phyloP scores from a whole-genome alignment of 441 rosid genomes.

The Dalechampia spathulata region DNA sequence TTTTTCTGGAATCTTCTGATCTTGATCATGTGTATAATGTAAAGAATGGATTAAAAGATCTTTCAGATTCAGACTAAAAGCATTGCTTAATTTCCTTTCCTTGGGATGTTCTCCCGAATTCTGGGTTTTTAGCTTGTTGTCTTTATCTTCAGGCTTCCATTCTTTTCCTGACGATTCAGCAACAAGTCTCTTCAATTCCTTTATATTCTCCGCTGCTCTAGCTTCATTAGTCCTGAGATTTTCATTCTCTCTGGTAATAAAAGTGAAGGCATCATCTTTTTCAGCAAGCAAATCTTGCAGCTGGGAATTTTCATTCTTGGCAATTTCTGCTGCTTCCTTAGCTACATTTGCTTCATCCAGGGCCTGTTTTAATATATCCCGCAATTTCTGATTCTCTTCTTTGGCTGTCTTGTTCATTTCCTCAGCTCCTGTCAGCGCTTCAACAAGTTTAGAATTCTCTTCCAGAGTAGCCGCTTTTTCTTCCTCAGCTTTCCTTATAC shows the following conservation, averaged over 20 bases:
- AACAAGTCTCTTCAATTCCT: conserved; percentile 47
- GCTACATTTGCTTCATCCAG: conserved; percentile 77
- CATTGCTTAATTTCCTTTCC: conserved; percentile 24
- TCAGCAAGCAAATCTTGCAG: conserved; percentile 57
- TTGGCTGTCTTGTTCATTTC: conserved; percentile 30
- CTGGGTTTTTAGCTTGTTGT: conserved; percentile 16
- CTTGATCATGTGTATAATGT: conserved; percentile 27
- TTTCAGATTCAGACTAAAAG: conserved; percentile 44
- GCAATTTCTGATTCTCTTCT: conserved; percentile 57
- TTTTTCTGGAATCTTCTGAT: conserved; percentile 14
- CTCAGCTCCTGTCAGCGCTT: conserved; percentile 36
- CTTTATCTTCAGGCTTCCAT: conserved; percentile 22
- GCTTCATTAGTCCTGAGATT: conserved; percentile 50
- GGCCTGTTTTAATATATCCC: conserved; percentile 86
- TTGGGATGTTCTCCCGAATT: conserved; percentile 10
- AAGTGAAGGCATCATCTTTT: conserved; percentile 56
- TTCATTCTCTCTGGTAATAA: conserved; percentile 55
- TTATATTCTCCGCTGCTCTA: conserved; percentile 45
- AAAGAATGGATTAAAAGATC: conserved; percentile 39
- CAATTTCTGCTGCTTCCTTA: conserved; percentile 76
- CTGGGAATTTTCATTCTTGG: conserved; percentile 60
- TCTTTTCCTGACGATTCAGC: conserved; percentile 31
- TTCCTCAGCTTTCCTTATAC: conserved; percentile 64
- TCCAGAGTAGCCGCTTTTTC: conserved; percentile 43
- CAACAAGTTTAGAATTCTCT: conserved; percentile 41